Evolutionary conservation across 2,329 filamentous ascomycete genomes (phyloP), one percentile per base, ranked within the genome.

Genomic region (Neurospora sp.): DNA sequence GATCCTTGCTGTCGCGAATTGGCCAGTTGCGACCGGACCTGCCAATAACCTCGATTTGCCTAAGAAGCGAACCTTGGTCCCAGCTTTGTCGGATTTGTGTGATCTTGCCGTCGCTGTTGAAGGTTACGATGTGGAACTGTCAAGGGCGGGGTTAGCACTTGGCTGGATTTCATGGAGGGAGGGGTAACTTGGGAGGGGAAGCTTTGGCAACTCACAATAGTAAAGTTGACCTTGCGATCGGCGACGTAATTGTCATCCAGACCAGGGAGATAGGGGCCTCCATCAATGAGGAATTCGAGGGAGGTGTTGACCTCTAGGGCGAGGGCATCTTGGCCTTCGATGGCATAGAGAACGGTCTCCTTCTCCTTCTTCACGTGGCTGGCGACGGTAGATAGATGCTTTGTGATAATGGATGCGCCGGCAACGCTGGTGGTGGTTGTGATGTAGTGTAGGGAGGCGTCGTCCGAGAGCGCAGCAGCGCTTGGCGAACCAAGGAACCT

Each of bases 241-340:
- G 92, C 84, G 71, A 99, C 82, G 80, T 98, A 97, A 83, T 97
- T 97, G 84, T 97, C 93, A 77, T 98, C 95, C 67, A 99, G 84
- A 67, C 89, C 89, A 5, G 95, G 95, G 70, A 98, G 86, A 82
- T 96, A 98, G 73, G 90, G 87, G 73, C 93, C 95, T 74, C 95
- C 96, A 73, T 91, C 90, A 72, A 85, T 89, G 70, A 90, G 79
- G 79, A 99, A 97, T 78, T 96, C 91, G 67, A 98, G 81, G 1
- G 89, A 89, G 33, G 93, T 96, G 77, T 97, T 91, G 67, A 93
- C 84, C 80, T 98, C 94, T 71, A 92, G 78, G 70, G 89, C 91
- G 74, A 96, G 81, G 66, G 89, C 87, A 79, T 89, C 86, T 70
- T 84, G 79, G 72, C 89, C 89, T 78, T 97, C 92, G 68, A 98